Conservation (phyloP, 148 eudicot species). For the Fallopia convolvulus region DNA sequence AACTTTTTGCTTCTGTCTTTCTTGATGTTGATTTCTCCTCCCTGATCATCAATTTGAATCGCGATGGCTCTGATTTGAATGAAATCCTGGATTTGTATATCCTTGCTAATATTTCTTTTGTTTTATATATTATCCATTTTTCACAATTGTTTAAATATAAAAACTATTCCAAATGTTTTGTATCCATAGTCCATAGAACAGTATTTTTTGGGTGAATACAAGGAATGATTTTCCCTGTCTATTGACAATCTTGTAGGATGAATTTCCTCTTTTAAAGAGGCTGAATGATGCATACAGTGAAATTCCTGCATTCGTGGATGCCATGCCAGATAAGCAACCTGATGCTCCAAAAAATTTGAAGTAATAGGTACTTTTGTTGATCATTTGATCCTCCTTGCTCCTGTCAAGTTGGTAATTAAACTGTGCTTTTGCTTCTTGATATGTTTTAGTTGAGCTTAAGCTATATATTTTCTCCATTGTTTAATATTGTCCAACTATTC, state of each 20-base stretch:
- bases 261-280: conserved; percentile 53
- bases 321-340: conserved; percentile 71
- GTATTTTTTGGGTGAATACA: neutral
- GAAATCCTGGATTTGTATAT: neutral
- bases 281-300: conserved; percentile 51
- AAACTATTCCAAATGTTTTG: neutral
- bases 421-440: neutral
- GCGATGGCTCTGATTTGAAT: neutral
- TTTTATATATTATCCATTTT: neutral
- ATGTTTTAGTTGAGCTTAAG: neutral
- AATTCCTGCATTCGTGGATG: conserved; percentile 57
- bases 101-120: neutral
- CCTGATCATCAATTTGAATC: neutral
- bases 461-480: neutral
- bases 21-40: neutral
- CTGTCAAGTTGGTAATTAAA: neutral
- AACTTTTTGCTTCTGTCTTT: neutral
- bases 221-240: neutral
- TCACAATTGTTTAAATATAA: neutral
- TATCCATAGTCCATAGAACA: neutral
- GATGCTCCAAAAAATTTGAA: conserved; percentile 32
- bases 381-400: neutral
- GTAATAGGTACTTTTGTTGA: neutral
- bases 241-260: conserved; percentile 34
- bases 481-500: neutral